Evolutionary conservation across 148 eudicot species (phyloP), one percentile per base, ranked within the genome.

Genomic region (Suaeda aralocaspica): DNA sequence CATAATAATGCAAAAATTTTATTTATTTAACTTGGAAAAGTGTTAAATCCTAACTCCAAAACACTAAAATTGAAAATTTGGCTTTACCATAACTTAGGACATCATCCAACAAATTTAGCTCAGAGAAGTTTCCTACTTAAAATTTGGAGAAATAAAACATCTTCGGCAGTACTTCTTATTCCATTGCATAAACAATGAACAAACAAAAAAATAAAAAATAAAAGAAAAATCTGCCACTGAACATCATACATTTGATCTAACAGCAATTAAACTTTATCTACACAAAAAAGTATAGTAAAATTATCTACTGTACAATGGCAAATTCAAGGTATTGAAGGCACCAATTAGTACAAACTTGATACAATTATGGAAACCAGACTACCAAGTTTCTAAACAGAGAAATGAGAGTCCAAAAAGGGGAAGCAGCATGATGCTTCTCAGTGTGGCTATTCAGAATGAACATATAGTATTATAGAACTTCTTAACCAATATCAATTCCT

Each of bases 281-380:
- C 52, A 60, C 13, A 45, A 62, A 52, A n/a, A 62, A n/a, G 29
- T 55, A 64, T 24, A 41, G 64, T n/a, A 49, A 63, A 57, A 45
- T 24, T 14, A 59, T 55, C 39, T 1, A n/a, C 79, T 76, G 66
- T 76, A 76, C 79, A 76, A 66, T 19, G 51, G 29, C 71, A 29
- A 39, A 36, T 31, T 16, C 58, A 30, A 51, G 31, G 45, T 0
- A 24, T 50, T 22, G 42, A 42, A 16, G 62, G 22, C 22, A 44
- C 31, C 55, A 41, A 57, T 57, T 26, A 11, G 8, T 36, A 55
- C 30, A 42, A 53, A 13, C 13, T 61, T 51, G 49, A 30, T 7
- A 50, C 57, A 67, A 30, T 7, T 36, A 36, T 36, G 34, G 48
- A 67, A 29, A 31, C 22, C 44, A 53, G 48, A 50, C 61, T 53